Base-by-base conservation (phyloP, 2,329 filamentous ascomycete species). In the Epichloe bromicola region DNA sequence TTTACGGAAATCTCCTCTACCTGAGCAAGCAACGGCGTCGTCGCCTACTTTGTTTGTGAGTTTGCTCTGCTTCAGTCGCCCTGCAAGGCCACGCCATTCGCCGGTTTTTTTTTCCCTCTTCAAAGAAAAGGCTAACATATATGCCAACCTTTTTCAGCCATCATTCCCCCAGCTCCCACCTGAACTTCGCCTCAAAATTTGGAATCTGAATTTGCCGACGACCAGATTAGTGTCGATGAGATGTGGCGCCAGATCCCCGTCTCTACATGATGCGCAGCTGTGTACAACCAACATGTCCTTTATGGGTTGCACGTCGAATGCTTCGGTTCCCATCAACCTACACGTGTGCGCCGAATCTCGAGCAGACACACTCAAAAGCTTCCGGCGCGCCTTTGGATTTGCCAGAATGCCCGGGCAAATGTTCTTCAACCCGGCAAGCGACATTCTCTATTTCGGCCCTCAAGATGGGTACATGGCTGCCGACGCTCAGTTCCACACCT, bases 371-470 rank as follows among this genome's bases (percentile, higher is more conserved):
- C 55, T 71, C 46, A 68, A 67, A 54, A 60, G 59, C 23, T 74
- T 75, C 54, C 56, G 50, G 12, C 66, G 62, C 38, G 61, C 63
- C 51, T 74, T 76, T 52, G 69, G 70, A 52, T 67, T 72, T 46
- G 67, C 66, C 36, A 64, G 68, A 20, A 63, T 63, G 2, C 65
- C 67, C 5, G 70, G 70, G 33, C 65, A 66, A 46, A 60, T 75
- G 34, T 67, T 68, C 54, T 70, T 76, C 57, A 68, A 71, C 53
- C 62, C 66, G 0, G 48, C 56, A 14, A 57, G 57, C 47, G 73
- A 76, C 53, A 65, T 72, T n/a, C 62, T 76, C 48, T 75, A 71
- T 58, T 74, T 76, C 55, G 72, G 72, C 37, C 65, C 68, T 11
- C 64, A 69, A 34, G 59, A 68, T 26, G 72, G 71, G 48, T 70